Base-by-base conservation (phyloP, 2,329 filamentous ascomycete species). In the Didymella keratinophila region DNA sequence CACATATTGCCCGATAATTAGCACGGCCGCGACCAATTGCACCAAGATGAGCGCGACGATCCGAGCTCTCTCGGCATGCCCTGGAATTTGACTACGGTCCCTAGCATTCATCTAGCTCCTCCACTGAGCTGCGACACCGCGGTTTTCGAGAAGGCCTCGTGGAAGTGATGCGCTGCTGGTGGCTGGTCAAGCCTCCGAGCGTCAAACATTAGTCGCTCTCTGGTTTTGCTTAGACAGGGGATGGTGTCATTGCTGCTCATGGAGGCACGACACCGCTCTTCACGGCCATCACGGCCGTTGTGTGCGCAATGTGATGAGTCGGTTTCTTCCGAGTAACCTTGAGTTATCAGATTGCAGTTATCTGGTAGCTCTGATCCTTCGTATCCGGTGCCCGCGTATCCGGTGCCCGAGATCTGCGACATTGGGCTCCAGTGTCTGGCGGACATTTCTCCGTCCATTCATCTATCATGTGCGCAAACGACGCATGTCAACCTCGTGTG, bases 101-200 rank as follows among this genome's bases (percentile, higher is more conserved):
- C 55, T 62, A 53, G 55, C 45, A 28, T 16, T 34, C 53, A 25
- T 52, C 54, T 60, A 58, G 50, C 52, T 50, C 53, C 50, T 61
- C 62, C 61, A 61, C 63, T 60, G 54, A 56, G 52, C 59, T 49
- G 60, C 53, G 46, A 57, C 62, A 53, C 58, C 48, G 53, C 52
- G 32, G 56, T 54, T 64, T 75, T 75, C 72, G 68, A 73, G 72
- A 75, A 74, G 67, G 32, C 60, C 60, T 65, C 55, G 52, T 71
- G 60, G 71, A 76, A 73, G 64, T 66, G 67, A 72, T 69, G 68
- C 58, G 64, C 67, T 56, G 60, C 63, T 56, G 62, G 61, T 67
- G 65, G 62, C 67, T 60, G 59, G 48, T 56, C 28, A 55, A 43
- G 50, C 54, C 21, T 34, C 50, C 36, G 30, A 28, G 51, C 54